Base-by-base conservation (phyloP, 495 filamentous ascomycete species). In the Bathelium albidoporum region DNA sequence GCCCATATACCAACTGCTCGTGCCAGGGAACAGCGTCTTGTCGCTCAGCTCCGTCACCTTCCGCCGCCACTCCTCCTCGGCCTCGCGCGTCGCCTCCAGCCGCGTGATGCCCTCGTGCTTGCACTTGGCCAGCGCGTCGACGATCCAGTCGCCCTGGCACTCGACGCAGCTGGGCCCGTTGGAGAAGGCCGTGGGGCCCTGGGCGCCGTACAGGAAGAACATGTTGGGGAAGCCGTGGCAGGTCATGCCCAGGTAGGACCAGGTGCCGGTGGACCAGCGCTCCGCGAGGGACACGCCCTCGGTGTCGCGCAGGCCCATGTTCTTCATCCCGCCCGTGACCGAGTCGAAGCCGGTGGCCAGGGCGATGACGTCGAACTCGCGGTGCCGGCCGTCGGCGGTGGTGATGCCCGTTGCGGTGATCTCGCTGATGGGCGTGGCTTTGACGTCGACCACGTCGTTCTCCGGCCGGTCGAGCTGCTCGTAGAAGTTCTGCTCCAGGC, bases 301-400 rank as follows among this genome's bases (percentile, higher is more conserved):
- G 39, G 76, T 65, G 63, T 78, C 79, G 20, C 69, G 68, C 59
- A 85, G 67, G 2, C 78, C 77, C 65, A 85, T 77, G 32, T 77
- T 70, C 64, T 73, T 76, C 70, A 84, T 75, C 2, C 74, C 76
- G 12, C 82, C 82, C 4, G 79, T 82, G 14, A 80, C 71, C 18
- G 75, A 71, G 66, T 84, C 82, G 66, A 83, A 85, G 0, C 82
- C 82, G 5, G 82, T 85, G 12, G 82, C 82, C 59, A 83, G 68
- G 52, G 77, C 77, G 60, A 85, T 74, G 28, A 82, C 68, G 65
- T 85, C 82, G 49, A 83, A 66, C 64, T 84, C 79, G 60, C 75
- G 69, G 43, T 71, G 64, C 16, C 69, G 72, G 18, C 75, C 78
- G 55, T 81, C 76, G 12, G 70, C 62, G 4, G 76, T 71, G 32